Evolutionary conservation across 768 basidiomycete species (phyloP).

Genomic region (Macrolepiota fuliginosa): DNA sequence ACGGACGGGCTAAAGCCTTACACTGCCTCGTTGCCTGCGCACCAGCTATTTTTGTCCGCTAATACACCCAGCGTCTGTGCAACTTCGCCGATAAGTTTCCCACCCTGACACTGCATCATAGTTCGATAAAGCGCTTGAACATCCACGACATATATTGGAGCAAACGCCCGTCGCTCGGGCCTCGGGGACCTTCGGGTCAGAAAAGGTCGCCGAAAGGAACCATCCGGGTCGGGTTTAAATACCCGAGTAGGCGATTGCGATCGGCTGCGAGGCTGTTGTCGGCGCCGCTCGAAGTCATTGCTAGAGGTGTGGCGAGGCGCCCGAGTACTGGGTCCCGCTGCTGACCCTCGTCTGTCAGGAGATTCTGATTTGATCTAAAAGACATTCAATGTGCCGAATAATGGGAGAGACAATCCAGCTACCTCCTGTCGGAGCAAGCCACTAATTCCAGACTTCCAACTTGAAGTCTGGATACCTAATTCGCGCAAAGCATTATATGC

Average conservation of each 20-base stretch:
- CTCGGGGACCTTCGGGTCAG: not conserved
- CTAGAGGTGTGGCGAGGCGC: not conserved
- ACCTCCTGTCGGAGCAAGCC: constrained; percentile 25
- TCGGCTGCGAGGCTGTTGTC: constrained; percentile 1
- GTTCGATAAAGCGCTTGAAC: constrained; percentile 32
- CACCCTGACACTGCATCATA: constrained; percentile 33
- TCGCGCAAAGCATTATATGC: constrained; percentile 36
- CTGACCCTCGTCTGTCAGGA: not conserved
- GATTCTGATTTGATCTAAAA: not conserved
- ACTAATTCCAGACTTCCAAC: constrained; percentile 40
- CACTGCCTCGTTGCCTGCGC: constrained; percentile 54
- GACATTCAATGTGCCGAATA: not conserved
- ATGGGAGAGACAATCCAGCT: not conserved
- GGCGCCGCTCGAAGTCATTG: not conserved
- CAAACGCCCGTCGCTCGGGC: constrained; percentile 13
- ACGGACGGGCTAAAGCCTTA: constrained; percentile 21
- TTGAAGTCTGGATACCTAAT: constrained; percentile 38
- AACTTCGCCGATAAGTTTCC: constrained; percentile 23
- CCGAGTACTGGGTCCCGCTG: not conserved
- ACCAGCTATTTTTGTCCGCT: constrained; percentile 32
- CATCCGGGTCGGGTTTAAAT: constrained; percentile 1
- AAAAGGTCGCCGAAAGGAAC: not conserved
- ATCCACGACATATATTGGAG: constrained; percentile 40
- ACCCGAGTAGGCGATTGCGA: constrained; percentile 1
- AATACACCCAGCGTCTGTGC: constrained; percentile 30